A percentile compares a stretch with the other conserved stretches of the same genome.
Conservation (phyloP, 441 rosid species). For the Gossypium davidsonii region DNA sequence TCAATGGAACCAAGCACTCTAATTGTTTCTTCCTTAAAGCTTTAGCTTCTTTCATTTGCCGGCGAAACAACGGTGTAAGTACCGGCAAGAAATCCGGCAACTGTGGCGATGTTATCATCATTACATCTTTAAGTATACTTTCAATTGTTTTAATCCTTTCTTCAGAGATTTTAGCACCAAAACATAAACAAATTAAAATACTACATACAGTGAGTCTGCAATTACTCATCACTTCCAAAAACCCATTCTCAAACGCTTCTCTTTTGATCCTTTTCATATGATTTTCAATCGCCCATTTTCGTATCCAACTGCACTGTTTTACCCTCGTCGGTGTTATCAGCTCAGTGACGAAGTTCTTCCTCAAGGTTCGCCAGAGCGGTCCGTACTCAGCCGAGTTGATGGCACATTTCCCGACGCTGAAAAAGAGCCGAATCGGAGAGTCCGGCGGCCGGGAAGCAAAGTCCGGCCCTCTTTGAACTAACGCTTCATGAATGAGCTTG, state of each 20-base stretch:
- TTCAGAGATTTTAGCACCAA: constrained; percentile 74
- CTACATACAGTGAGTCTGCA: constrained; percentile 72
- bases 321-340: constrained; percentile 55
- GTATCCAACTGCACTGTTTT: constrained; percentile 76
- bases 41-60: constrained; percentile 53
- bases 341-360: constrained; percentile 74
- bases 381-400: constrained; percentile 83
- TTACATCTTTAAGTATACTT: constrained; percentile 60
- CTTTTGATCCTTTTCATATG: constrained; percentile 56
- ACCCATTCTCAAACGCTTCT: constrained; percentile 43
- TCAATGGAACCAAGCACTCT: constrained; percentile 67
- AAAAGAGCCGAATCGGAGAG: constrained; percentile 68
- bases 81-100: constrained; percentile 77
- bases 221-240: constrained; percentile 66
- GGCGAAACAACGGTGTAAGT: constrained; percentile 56
- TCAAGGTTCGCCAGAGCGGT: constrained; percentile 63
- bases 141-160: constrained; percentile 56
- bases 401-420: constrained; percentile 83
- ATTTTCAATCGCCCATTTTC: constrained; percentile 61
- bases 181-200: constrained; percentile 69
- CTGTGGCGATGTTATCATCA: constrained; percentile 65
- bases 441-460: constrained; percentile 77
- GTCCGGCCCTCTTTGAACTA: constrained; percentile 53
- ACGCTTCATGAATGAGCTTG: constrained; percentile 76
- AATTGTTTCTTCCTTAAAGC: constrained; percentile 58